Percentiles rank a stretch among this genome's conserved stretches.
Conservation (phyloP, 1,284 basidiomycete genomes). For the Tranzscheliella williamsii region DNA sequence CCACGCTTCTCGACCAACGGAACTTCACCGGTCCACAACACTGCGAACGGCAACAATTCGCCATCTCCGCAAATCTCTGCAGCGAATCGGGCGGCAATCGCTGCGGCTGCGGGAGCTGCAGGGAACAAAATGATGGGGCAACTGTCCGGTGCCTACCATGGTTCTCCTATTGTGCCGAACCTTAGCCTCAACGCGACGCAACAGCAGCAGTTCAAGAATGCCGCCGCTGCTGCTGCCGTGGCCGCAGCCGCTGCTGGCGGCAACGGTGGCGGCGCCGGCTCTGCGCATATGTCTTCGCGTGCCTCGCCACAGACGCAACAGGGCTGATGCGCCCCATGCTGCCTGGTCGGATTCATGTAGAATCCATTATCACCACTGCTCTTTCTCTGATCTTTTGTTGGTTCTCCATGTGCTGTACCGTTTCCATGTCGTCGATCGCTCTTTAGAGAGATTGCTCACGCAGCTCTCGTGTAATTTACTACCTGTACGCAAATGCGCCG, state of each 20-base stretch:
- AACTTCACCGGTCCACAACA: constrained; percentile 27
- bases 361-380: no score
- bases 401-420: no score
- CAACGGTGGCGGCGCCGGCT: constrained; percentile 13
- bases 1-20: constrained; percentile 34
- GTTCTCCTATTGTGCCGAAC: constrained; percentile 29
- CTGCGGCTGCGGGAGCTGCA: constrained; percentile 26
- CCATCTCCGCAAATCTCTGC: constrained; percentile 40
- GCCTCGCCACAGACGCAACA: constrained; percentile 36
- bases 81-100: constrained; percentile 32
- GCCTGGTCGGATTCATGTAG: no score
- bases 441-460: no score
- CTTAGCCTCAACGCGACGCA: constrained; percentile 25
- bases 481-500: no score
- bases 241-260: constrained; percentile 19
- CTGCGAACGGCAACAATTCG: constrained; percentile 34
- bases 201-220: constrained; percentile 34
- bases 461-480: no score
- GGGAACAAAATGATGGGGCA: constrained; percentile 26
- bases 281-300: constrained; percentile 19
- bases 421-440: no score
- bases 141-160: no score
- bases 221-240: constrained; percentile 11
- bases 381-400: no score
- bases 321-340: constrained; percentile 15